Evolutionary conservation across 148 eudicot species (phyloP).

Genomic region (Cornus kousa): DNA sequence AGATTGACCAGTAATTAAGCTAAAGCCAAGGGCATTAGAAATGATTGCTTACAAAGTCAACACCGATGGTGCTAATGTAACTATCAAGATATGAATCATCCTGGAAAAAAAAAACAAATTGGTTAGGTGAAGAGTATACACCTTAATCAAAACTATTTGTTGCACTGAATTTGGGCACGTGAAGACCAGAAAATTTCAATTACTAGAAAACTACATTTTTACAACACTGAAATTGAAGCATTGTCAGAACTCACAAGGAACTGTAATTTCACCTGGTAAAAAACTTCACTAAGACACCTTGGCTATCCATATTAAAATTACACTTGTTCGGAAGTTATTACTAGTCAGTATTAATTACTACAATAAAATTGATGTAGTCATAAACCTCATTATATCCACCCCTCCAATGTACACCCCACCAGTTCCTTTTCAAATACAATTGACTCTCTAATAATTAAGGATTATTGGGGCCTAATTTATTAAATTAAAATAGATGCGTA

Average conservation of each 20-base stretch:
- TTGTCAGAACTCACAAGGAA: neutral
- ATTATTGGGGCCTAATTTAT: too few relatives aligned
- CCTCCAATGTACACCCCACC: too few relatives aligned
- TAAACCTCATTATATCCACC: too few relatives aligned
- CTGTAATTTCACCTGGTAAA: neutral
- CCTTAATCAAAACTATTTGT: neutral
- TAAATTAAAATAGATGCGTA: too few relatives aligned
- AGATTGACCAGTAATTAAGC: neutral
- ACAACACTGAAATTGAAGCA: neutral
- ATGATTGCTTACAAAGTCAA: constrained; percentile 62
- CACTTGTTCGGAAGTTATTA: neutral
- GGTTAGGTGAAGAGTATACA: neutral
- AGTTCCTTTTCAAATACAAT: too few relatives aligned
- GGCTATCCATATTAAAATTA: neutral
- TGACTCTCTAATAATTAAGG: too few relatives aligned
- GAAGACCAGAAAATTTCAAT: neutral
- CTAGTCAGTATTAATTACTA: neutral
- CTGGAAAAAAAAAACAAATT: constrained; percentile 29
- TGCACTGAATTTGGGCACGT: neutral
- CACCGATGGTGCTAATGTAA: constrained; percentile 91
- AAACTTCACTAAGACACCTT: neutral
- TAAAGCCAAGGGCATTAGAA: neutral
- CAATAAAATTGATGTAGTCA: too few relatives aligned
- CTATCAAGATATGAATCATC: constrained; percentile 87
- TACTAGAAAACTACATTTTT: neutral